phyloP scores from a whole-genome alignment of 371 early-diverging fungal genomes.

The Saksenaea oblongispora region DNA sequence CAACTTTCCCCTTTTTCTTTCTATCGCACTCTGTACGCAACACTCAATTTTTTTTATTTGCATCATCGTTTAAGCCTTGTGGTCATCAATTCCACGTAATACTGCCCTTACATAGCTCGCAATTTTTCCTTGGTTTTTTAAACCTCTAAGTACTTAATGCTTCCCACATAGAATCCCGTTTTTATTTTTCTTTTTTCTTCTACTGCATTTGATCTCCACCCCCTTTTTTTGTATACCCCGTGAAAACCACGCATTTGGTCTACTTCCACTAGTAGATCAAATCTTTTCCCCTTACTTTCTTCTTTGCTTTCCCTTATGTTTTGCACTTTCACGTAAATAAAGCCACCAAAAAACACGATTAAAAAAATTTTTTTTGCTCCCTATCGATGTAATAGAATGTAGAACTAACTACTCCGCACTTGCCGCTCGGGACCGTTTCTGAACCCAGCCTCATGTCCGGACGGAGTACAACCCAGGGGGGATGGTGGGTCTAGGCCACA shows the following conservation, averaged over 20 bases:
- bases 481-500: background rate
- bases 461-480: background rate
- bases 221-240: background rate
- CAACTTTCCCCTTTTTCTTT: slow-evolving; percentile 4
- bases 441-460: slow-evolving; percentile 1
- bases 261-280: background rate
- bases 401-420: background rate
- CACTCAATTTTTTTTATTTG: slow-evolving; percentile 6
- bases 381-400: background rate
- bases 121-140: background rate
- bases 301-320: background rate
- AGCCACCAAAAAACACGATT: background rate
- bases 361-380: background rate
- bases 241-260: background rate
- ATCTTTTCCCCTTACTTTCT: slow-evolving; percentile 4
- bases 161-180: background rate
- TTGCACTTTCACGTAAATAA: slow-evolving; percentile 3
- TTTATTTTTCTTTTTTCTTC: background rate
- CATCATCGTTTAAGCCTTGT: slow-evolving; percentile 1
- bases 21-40: background rate
- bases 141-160: slow-evolving; percentile 5
- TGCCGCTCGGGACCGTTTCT: slow-evolving; percentile 2
- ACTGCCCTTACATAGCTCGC: slow-evolving; percentile 2
- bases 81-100: background rate
- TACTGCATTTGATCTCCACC: slow-evolving; percentile 5